phyloP scores from a whole-genome alignment of 2,329 filamentous ascomycete genomes.

The Colletotrichum sp. region DNA sequence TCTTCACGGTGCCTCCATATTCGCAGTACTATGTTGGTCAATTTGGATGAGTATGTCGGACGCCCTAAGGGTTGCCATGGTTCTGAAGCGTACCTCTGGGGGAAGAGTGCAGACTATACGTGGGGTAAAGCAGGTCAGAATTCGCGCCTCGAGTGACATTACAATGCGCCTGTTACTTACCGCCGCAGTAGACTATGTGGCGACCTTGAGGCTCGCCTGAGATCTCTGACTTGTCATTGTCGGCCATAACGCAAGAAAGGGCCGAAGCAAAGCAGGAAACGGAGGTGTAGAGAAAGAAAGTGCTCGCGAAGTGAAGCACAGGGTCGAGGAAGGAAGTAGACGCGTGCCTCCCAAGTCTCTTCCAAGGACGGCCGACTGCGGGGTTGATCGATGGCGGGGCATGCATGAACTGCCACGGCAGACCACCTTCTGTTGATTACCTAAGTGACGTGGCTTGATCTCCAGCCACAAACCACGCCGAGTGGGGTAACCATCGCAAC shows the following conservation, averaged over 20 bases:
- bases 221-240: slow-evolving; percentile 52
- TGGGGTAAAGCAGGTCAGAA: slow-evolving; percentile 1
- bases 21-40: slow-evolving; percentile 83
- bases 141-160: neutral
- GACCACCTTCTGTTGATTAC: neutral
- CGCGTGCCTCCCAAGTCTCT: slow-evolving; percentile 13
- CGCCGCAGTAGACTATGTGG: slow-evolving; percentile 62
- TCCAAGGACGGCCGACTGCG: slow-evolving; percentile 19
- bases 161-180: slow-evolving; percentile 43
- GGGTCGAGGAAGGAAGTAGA: neutral
- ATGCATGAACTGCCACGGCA: slow-evolving; percentile 16
- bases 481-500: neutral
- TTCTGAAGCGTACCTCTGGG: slow-evolving; percentile 58
- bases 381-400: slow-evolving; percentile 23
- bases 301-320: slow-evolving; percentile 18
- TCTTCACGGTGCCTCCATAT: slow-evolving; percentile 94
- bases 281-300: neutral
- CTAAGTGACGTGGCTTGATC: neutral
- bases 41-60: neutral
- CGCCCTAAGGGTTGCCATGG: neutral
- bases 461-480: neutral
- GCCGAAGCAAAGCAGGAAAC: neutral
- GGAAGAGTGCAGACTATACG: slow-evolving; percentile 66
- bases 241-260: slow-evolving; percentile 52
- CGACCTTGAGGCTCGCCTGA: slow-evolving; percentile 54